Percentiles rank a stretch among this genome's conserved stretches.
These are phyloP conservation scores for Eleusine indica DNA, from an alignment of 176 grass and related monocot genomes.

Conservation along the genomic window DNA sequence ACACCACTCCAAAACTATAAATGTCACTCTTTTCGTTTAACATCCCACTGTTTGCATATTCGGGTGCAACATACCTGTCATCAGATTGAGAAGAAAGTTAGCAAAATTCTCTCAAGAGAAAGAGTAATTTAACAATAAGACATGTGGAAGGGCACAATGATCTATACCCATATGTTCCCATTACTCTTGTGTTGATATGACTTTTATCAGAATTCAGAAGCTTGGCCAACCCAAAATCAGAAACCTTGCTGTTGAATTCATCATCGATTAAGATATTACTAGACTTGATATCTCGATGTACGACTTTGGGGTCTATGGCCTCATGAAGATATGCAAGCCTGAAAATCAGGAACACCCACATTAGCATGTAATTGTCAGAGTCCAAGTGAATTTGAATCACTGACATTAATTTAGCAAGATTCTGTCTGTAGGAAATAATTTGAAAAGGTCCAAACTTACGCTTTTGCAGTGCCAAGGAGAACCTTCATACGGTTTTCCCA, in stretches of 20 bases:
- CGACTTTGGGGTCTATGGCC: constrained; percentile 93
- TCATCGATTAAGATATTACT: constrained; percentile 95
- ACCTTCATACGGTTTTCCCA: constrained; percentile 94
- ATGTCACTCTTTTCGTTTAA: constrained; percentile 97
- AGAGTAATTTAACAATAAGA: background rate
- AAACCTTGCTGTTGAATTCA: constrained; percentile 88
- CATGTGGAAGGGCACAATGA: background rate
- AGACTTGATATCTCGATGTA: constrained; percentile 98
- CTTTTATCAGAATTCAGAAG: constrained; percentile 86
- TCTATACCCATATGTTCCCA: constrained; percentile 97
- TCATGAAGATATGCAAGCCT: constrained; percentile 97
- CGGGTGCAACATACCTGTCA: constrained; percentile 92
- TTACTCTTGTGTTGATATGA: constrained; percentile 92
- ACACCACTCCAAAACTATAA: constrained; percentile 95
- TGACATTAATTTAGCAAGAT: background rate
- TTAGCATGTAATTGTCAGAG: constrained; percentile 29
- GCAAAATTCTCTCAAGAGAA: constrained; percentile 21
- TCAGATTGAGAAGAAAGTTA: constrained; percentile 47
- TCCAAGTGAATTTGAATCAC: background rate
- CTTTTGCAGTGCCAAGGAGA: constrained; percentile 91
- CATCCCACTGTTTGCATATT: constrained; percentile 92
- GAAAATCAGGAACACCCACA: constrained; percentile 27
- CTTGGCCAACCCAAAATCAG: constrained; percentile 99
- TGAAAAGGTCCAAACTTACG: constrained; percentile 59
- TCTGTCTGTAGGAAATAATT: constrained; percentile 10